phyloP scores from a whole-genome alignment of 768 basidiomycete genomes.

The Termitomyces sp. region DNA sequence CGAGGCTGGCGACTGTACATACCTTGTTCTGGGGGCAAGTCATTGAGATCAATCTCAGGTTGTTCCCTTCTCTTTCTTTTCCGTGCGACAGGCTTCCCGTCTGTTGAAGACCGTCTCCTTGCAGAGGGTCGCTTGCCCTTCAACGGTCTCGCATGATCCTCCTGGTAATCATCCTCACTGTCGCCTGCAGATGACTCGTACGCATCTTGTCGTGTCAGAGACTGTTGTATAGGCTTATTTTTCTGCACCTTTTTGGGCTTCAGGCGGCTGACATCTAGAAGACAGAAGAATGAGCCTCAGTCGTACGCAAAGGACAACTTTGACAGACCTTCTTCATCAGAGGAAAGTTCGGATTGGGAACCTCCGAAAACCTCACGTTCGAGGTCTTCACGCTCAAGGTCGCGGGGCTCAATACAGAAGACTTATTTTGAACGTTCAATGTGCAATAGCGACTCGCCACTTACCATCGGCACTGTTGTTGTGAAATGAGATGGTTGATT shows the following conservation, averaged over 20 bases:
- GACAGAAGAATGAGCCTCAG: not conserved
- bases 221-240: slow-evolving; percentile 25
- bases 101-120: slow-evolving; percentile 20
- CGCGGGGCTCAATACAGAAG: slow-evolving; percentile 11
- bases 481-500: not conserved
- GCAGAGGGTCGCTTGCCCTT: slow-evolving; percentile 25
- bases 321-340: slow-evolving; percentile 54
- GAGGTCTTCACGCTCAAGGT: slow-evolving; percentile 50
- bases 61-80: slow-evolving; percentile 56
- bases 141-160: slow-evolving; percentile 20
- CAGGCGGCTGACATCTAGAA: slow-evolving; percentile 36
- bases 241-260: slow-evolving; percentile 32
- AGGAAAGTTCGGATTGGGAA: slow-evolving; percentile 79
- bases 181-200: slow-evolving; percentile 43
- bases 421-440: not conserved
- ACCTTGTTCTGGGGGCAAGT: slow-evolving; percentile 79
- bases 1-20: slow-evolving; percentile 10
- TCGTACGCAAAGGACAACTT: not conserved
- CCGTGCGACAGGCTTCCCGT: slow-evolving; percentile 26
- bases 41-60: slow-evolving; percentile 60
- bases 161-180: slow-evolving; percentile 48
- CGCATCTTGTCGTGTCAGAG: slow-evolving; percentile 42
- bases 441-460: not conserved
- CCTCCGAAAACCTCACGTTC: slow-evolving; percentile 79
- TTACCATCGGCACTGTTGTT: not conserved